phyloP scores from a whole-genome alignment of 202 grass and related monocot genomes.

The Elaeis oleifera region DNA sequence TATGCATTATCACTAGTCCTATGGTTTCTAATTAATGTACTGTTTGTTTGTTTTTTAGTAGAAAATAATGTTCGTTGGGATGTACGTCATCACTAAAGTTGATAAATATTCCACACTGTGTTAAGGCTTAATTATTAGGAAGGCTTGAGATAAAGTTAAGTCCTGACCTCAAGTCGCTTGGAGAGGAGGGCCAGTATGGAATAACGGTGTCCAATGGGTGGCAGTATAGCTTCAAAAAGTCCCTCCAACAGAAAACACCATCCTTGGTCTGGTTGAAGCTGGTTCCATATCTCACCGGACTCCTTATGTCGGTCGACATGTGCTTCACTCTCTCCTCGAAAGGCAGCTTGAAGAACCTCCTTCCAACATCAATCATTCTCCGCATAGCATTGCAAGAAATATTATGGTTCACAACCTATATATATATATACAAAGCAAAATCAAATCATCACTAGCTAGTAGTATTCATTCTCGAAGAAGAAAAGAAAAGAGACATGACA shows the following conservation, averaged over 20 bases:
- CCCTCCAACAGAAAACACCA: constrained; percentile 11
- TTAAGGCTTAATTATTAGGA: neutral
- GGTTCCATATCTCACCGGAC: constrained; percentile 4
- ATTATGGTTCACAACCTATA: constrained; percentile 9
- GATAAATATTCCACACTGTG: too few relatives aligned
- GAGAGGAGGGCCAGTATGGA: constrained; percentile 10
- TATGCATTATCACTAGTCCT: too few relatives aligned
- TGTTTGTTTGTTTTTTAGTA: too few relatives aligned
- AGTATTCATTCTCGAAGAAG: too few relatives aligned
- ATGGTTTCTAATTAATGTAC: too few relatives aligned
- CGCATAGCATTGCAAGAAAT: neutral
- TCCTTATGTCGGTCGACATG: neutral
- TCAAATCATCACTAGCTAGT: neutral
- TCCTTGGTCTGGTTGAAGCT: constrained; percentile 16
- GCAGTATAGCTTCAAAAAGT: constrained; percentile 17
- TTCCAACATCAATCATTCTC: constrained; percentile 10
- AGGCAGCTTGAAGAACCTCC: constrained; percentile 16
- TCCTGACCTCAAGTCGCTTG: neutral
- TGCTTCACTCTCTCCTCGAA: constrained; percentile 17
- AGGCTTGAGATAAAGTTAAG: neutral
- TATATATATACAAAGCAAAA: neutral
- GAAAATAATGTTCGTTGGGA: too few relatives aligned
- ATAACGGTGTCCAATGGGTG: neutral
- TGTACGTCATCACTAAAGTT: too few relatives aligned
- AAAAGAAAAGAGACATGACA: neutral